Evolutionary conservation across 768 basidiomycete genomes (phyloP), one percentile per base, ranked within the genome.

Genomic region (Psilocybe tampanensis): DNA sequence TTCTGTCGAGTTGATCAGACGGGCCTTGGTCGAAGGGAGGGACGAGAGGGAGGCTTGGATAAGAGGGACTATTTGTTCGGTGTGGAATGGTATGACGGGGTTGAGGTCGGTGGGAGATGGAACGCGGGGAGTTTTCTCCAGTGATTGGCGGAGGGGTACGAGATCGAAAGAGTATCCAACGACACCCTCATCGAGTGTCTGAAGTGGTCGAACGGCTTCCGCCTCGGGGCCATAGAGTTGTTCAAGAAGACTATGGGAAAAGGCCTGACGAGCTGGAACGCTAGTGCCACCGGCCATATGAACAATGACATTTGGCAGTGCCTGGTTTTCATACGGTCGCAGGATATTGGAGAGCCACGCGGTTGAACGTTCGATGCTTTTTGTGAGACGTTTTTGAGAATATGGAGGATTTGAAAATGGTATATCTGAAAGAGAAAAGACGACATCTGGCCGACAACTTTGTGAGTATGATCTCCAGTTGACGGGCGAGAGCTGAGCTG

Each of bases 331-430:
- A n/a, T 39, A 3, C 6, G 36, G n/a, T 6, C 72, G 71, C 2
- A 92, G 75, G 1, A 90, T 58, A 32, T 80, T 74, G 0, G 77
- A 70, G 0, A 93, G 70, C 92, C 92, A 94, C 0, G 78, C 70
- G 0, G 75, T 66, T 2, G 85, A 86, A 23, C 92, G 80, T 43
- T 92, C 88, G 51, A 92, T 80, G 64, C 86, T 86, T 66, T 92
- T 94, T 23, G 82, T 86, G 5, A 86, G 70, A 2, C 92, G 84
- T 60, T 90, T 93, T 65, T 94, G 92, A 3, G 91, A 92, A 58
- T 84, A 80, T 0, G 88, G 84, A 0, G 84, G 80, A 2, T 74
- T 60, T 0, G 88, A 88, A 66, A 82, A 85, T 0, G 90, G 89
- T 0, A 76, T 84, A 56, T 94, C 92, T 1, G 83, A 77, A 15